A percentile compares a stretch with the other conserved stretches of the same genome.
Evolutionary conservation across 345 rosid genomes (phyloP).

Genomic region (Salix dunnii): DNA sequence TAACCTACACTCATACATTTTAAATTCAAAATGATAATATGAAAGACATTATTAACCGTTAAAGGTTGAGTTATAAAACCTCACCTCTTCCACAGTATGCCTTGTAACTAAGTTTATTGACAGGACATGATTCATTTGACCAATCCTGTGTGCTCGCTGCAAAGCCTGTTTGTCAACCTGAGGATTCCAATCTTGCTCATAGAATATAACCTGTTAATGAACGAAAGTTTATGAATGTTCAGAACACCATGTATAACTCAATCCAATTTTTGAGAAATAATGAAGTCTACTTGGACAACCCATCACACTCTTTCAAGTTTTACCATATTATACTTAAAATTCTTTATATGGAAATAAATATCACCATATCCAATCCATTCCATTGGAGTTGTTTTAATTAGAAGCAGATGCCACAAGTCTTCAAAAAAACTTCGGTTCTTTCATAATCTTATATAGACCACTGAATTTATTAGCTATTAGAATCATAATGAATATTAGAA

Average conservation of each 20-base stretch:
- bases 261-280: slow-evolving; percentile 3
- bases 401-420: neutral
- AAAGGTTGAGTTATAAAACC: slow-evolving; percentile 9
- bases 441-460: too few species aligned
- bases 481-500: too few species aligned
- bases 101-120: slow-evolving; percentile 74
- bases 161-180: slow-evolving; percentile 93
- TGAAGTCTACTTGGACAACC: neutral
- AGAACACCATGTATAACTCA: neutral
- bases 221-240: neutral
- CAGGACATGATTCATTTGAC: slow-evolving; percentile 79
- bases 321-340: neutral
- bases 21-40: slow-evolving; percentile 1
- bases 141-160: slow-evolving; percentile 91
- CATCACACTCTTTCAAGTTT: neutral
- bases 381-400: neutral
- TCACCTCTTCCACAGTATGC: slow-evolving; percentile 72
- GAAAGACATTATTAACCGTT: neutral
- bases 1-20: slow-evolving; percentile 45
- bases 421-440: too few species aligned
- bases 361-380: neutral
- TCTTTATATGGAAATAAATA: neutral
- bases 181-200: slow-evolving; percentile 97
- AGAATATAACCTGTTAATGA: slow-evolving; percentile 64
- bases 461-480: too few species aligned